Conservation (phyloP, 2,329 filamentous ascomycete species). For the Colletotrichum magnum region DNA sequence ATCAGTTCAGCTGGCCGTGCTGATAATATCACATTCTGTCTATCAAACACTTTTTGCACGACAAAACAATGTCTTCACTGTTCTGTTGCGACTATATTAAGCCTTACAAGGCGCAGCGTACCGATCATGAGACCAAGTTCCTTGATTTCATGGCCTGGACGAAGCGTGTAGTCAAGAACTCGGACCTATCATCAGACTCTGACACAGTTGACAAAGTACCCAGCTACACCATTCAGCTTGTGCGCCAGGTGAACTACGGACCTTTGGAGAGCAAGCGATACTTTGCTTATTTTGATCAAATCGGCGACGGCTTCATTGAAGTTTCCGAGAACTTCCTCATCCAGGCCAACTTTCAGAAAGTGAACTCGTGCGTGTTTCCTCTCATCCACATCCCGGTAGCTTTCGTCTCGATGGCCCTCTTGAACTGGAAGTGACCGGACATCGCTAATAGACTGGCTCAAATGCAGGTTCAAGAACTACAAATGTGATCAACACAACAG, state of each 20-base stretch:
- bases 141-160: conserved; percentile 50
- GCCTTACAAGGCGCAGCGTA: conserved; percentile 45
- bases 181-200: conserved; percentile 9
- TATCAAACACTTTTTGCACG: conserved; percentile 36
- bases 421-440: neutral
- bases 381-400: neutral
- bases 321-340: conserved; percentile 55
- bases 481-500: conserved; percentile 58
- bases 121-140: conserved; percentile 47
- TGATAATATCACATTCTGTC: neutral
- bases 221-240: conserved; percentile 55
- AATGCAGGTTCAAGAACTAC: conserved; percentile 61
- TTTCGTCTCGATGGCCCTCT: neutral
- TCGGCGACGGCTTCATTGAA: conserved; percentile 48
- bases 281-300: conserved; percentile 48
- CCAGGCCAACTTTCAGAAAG: conserved; percentile 58
- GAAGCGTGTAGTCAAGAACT: conserved; percentile 43
- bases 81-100: conserved; percentile 46
- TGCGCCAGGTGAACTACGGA: conserved; percentile 61
- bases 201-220: conserved; percentile 25
- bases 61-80: conserved; percentile 41
- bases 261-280: conserved; percentile 59
- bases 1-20: no score
- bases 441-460: no score
- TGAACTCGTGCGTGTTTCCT: conserved; percentile 55